These are phyloP conservation scores for Geranomyces variabilis DNA, from an alignment of 192 early-diverging fungal genomes.

Conservation along the genomic window DNA sequence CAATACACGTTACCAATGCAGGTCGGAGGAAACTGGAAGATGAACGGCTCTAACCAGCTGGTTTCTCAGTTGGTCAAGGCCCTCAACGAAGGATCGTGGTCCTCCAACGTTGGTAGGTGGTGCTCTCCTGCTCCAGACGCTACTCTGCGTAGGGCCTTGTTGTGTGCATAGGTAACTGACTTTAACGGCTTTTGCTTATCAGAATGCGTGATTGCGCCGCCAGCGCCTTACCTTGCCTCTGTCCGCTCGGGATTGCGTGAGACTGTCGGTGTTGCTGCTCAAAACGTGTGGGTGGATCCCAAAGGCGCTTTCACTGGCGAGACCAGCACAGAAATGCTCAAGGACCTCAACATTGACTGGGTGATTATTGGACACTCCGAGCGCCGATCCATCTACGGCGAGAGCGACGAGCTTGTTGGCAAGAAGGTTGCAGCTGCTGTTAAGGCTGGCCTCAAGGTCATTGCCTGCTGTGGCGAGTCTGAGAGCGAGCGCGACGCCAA, in stretches of 20 bases:
- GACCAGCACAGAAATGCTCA: constrained; percentile 91
- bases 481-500: constrained; percentile 90
- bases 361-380: constrained; percentile 99
- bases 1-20: too few relatives aligned
- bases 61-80: constrained; percentile 74
- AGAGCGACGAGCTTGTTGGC: constrained; percentile 87
- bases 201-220: constrained; percentile 98
- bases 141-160: constrained; percentile 9
- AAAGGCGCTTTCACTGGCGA: constrained; percentile 98
- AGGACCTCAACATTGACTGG: constrained; percentile 95
- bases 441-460: constrained; percentile 85
- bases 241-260: constrained; percentile 76
- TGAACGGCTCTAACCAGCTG: constrained; percentile 87
- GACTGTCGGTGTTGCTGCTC: constrained; percentile 89
- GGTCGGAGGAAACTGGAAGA: constrained; percentile 81
- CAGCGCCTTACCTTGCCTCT: constrained; percentile 84
- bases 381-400: constrained; percentile 89
- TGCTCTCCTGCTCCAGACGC: neutral
- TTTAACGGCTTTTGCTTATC: neutral
- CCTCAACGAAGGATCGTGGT: constrained; percentile 73
- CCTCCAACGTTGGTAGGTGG: constrained; percentile 74
- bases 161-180: neutral
- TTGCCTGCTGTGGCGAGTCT: constrained; percentile 95
- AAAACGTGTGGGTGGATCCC: constrained; percentile 87
- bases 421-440: constrained; percentile 89